phyloP scores from a whole-genome alignment of 768 basidiomycete genomes.

The Suillus luteus region DNA sequence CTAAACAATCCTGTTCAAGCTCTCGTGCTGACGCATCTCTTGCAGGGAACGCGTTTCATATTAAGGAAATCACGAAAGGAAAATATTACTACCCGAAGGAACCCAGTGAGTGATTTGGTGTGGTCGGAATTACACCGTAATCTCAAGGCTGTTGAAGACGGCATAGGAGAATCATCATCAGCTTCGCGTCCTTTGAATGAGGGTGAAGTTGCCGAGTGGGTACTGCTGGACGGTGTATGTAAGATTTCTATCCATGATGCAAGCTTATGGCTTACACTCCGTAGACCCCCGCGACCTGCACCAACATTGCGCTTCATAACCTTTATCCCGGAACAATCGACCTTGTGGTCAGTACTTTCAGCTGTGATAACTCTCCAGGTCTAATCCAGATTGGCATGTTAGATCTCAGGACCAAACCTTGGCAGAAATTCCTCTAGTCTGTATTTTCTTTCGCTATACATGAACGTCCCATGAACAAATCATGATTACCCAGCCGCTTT shows the following conservation, averaged over 20 bases:
- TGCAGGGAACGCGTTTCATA: conserved; percentile 78
- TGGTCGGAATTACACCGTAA: not conserved
- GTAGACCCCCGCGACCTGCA: conserved; percentile 89
- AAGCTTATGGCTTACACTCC: conserved; percentile 6
- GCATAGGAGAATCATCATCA: conserved; percentile 66
- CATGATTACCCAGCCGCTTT: conserved; percentile 63
- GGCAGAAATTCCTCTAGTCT: conserved; percentile 82
- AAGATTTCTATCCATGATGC: conserved; percentile 9
- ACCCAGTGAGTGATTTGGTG: conserved; percentile 40
- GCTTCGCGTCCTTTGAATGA: conserved; percentile 66
- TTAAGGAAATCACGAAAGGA: conserved; percentile 70
- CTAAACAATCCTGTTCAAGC: not conserved
- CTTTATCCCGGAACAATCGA: conserved; percentile 84
- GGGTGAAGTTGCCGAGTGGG: conserved; percentile 87
- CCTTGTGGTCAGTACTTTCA: conserved; percentile 64
- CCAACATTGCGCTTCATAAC: conserved; percentile 90
- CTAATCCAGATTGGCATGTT: conserved; percentile 7
- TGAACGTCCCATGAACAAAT: conserved; percentile 10
- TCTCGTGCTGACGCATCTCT: conserved; percentile 4
- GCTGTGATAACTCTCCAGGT: conserved; percentile 8
- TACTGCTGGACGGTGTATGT: conserved; percentile 81
- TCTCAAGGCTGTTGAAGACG: conserved; percentile 41
- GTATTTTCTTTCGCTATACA: conserved; percentile 21
- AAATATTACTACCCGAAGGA: conserved; percentile 75
- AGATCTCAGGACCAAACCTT: conserved; percentile 87